phyloP scores from a whole-genome alignment of 106 monocot genomes.

The Chionographis japonica region DNA sequence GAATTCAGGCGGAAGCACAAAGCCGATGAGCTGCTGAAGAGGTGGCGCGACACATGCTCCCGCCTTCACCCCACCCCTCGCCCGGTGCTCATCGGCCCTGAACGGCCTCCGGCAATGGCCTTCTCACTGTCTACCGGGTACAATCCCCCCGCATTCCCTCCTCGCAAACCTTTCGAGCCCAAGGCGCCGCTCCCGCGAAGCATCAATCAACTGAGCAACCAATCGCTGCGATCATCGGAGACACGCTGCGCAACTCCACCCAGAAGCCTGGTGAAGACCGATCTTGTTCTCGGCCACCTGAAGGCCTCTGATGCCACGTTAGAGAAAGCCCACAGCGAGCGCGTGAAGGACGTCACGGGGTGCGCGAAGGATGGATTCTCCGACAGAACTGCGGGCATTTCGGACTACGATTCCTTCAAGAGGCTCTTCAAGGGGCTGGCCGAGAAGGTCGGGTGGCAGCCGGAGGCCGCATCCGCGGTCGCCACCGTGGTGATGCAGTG shows the following conservation, averaged over 20 bases:
- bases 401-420: constrained; percentile 66
- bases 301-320: constrained; percentile 1
- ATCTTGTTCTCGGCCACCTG: constrained; percentile 37
- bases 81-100: neutral
- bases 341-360: constrained; percentile 8
- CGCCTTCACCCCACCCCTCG: constrained; percentile 3
- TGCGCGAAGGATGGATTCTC: constrained; percentile 20
- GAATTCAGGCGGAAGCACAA: constrained; percentile 3
- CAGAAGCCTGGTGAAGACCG: constrained; percentile 51
- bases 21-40: constrained; percentile 9
- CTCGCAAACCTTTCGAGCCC: constrained; percentile 4
- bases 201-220: neutral
- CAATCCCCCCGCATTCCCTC: neutral
- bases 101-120: constrained; percentile 2
- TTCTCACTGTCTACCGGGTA: constrained; percentile 1
- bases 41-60: constrained; percentile 9
- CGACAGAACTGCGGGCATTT: constrained; percentile 13
- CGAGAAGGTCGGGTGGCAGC: constrained; percentile 81
- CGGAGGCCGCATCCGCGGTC: constrained; percentile 68
- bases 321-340: constrained; percentile 13
- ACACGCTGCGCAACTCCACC: constrained; percentile 23
- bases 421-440: constrained; percentile 57
- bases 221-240: neutral
- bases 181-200: constrained; percentile 1
- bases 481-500: constrained; percentile 52